Evolutionary conservation across 164 flowering plant genomes (phyloP).

Genomic region (Vitis amurensis): DNA sequence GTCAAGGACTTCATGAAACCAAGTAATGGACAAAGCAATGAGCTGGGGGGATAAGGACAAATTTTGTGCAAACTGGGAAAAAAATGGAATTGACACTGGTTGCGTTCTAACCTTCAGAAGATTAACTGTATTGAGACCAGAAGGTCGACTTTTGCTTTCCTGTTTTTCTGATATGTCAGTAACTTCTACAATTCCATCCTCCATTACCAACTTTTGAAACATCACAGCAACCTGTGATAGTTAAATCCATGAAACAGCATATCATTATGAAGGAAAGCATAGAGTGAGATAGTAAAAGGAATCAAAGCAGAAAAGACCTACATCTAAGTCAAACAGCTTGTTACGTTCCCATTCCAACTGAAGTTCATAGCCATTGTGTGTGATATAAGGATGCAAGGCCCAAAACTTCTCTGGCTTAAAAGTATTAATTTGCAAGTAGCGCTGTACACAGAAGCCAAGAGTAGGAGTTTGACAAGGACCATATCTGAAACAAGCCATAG

Average conservation of each 20-base stretch:
- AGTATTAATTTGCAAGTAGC: constrained; percentile 80
- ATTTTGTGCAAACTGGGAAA: too few species aligned
- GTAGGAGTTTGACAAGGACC: constrained; percentile 99
- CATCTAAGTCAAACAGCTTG: constrained; percentile 78
- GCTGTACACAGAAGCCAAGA: constrained; percentile 95
- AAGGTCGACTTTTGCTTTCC: constrained; percentile 79
- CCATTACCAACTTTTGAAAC: constrained; percentile 76
- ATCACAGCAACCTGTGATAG: constrained; percentile 63
- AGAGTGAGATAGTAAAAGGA: neutral
- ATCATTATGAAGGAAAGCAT: neutral
- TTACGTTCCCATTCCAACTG: constrained; percentile 84
- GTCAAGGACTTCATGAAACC: too few species aligned
- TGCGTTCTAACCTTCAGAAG: constrained; percentile 66
- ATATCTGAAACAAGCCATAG: constrained; percentile 59
- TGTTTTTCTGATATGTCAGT: constrained; percentile 61
- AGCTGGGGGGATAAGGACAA: too few species aligned
- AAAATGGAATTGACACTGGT: too few species aligned
- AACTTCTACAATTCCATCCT: constrained; percentile 69
- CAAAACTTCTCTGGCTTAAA: constrained; percentile 94
- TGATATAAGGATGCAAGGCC: constrained; percentile 65
- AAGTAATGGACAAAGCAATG: too few species aligned
- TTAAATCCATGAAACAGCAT: neutral
- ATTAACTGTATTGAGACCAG: constrained; percentile 94
- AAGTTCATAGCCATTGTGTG: constrained; percentile 74
- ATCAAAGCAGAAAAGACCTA: constrained; percentile 33